phyloP scores from a whole-genome alignment of 1,284 basidiomycete species.

The Sanghuangporus baumii region DNA sequence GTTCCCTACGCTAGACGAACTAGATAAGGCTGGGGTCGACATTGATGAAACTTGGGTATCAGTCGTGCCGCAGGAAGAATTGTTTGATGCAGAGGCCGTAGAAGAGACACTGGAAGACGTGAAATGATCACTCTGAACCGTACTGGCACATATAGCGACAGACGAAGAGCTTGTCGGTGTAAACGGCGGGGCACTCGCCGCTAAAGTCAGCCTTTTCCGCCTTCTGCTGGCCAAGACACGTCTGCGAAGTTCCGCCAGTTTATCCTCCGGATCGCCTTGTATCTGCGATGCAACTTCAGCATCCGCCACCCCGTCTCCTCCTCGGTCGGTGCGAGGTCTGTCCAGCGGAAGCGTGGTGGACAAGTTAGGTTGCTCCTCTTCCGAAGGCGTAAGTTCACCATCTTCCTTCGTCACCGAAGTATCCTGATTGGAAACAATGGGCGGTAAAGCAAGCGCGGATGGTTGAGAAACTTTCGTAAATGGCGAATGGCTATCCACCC shows the following conservation, averaged over 20 bases:
- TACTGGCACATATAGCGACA: neutral
- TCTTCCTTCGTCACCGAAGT: neutral
- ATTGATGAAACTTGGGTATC: neutral
- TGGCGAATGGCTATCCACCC: too few relatives aligned
- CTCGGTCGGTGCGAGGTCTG: neutral
- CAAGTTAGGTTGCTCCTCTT: neutral
- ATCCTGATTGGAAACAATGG: neutral
- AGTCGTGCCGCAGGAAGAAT: neutral
- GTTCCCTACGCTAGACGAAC: neutral
- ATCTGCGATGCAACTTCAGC: neutral
- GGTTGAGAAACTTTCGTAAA: too few relatives aligned
- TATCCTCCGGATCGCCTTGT: neutral
- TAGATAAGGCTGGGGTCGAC: neutral
- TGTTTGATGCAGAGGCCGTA: neutral
- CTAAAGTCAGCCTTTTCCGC: neutral
- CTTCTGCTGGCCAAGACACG: slow-evolving; percentile 11
- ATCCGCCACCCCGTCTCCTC: neutral
- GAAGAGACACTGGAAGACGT: neutral
- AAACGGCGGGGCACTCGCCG: neutral
- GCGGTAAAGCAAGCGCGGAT: neutral
- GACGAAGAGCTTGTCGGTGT: neutral
- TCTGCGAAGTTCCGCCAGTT: slow-evolving; percentile 2
- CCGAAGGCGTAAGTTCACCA: neutral
- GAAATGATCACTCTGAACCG: neutral
- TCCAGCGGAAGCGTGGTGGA: neutral